phyloP scores from a whole-genome alignment of 495 filamentous ascomycete genomes.

The Podospora bellae-mahoneyi region DNA sequence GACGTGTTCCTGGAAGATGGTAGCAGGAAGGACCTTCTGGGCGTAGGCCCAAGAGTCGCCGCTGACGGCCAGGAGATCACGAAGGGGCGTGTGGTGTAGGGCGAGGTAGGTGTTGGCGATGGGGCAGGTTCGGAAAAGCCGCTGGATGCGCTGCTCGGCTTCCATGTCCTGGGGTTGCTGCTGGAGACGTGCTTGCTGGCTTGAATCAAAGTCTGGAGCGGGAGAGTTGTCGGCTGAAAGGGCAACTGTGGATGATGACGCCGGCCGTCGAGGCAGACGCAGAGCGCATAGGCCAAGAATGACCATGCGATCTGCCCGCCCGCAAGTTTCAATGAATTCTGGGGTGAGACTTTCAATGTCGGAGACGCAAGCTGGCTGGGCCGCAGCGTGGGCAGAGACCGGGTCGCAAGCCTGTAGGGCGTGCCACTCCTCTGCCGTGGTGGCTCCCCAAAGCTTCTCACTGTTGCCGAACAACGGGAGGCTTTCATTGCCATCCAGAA shows the following conservation, averaged over 20 bases:
- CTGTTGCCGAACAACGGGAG: slow-evolving; percentile 40
- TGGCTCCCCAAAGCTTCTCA: slow-evolving; percentile 40
- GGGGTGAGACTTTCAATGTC: slow-evolving; percentile 33
- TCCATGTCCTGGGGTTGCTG: slow-evolving; percentile 13
- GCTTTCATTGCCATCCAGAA: slow-evolving; percentile 30
- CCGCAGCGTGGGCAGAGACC: slow-evolving; percentile 26
- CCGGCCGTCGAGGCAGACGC: slow-evolving; percentile 36
- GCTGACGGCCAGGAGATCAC: slow-evolving; percentile 45
- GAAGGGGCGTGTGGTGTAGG: slow-evolving; percentile 47
- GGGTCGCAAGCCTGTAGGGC: slow-evolving; percentile 17
- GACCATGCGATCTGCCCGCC: slow-evolving; percentile 35
- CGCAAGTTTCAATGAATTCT: slow-evolving; percentile 27
- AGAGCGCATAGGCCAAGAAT: slow-evolving; percentile 38
- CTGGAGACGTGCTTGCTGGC: slow-evolving; percentile 21
- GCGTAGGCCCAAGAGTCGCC: slow-evolving; percentile 50
- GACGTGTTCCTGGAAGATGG: slow-evolving; percentile 39
- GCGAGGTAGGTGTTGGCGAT: slow-evolving; percentile 47
- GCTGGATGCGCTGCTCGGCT: slow-evolving; percentile 35
- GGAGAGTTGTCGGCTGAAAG: slow-evolving; percentile 27
- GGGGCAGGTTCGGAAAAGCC: slow-evolving; percentile 38
- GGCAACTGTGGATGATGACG: slow-evolving; percentile 7
- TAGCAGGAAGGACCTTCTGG: slow-evolving; percentile 38
- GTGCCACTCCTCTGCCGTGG: slow-evolving; percentile 36
- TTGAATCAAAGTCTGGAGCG: slow-evolving; percentile 23
- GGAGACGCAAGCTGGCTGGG: slow-evolving; percentile 24